Percentiles rank a stretch among this genome's conserved stretches.
These are phyloP conservation scores for Tephrocybe sp. DNA, from an alignment of 768 basidiomycete species.

Conservation along the genomic window DNA sequence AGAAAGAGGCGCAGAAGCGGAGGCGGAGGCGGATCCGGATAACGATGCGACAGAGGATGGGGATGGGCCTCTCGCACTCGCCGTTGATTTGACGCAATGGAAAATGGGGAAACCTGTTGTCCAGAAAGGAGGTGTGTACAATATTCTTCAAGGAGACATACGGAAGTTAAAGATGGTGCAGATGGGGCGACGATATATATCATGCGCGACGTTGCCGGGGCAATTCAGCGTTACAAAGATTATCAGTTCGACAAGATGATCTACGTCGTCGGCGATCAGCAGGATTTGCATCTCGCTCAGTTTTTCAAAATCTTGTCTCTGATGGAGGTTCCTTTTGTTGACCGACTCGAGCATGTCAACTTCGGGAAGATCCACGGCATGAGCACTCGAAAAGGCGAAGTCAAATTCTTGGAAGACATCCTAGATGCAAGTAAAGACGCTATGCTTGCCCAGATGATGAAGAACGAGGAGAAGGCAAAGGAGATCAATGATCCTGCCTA, in stretches of 20 bases:
- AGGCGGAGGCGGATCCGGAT: neutral
- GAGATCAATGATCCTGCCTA: conserved; percentile 81
- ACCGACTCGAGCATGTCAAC: conserved; percentile 80
- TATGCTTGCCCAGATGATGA: conserved; percentile 96
- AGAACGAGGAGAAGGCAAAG: conserved; percentile 87
- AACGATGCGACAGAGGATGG: conserved; percentile 22
- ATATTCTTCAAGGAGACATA: neutral
- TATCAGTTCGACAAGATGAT: conserved; percentile 87
- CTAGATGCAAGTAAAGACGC: conserved; percentile 78
- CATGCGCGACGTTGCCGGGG: conserved; percentile 91
- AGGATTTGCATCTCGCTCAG: conserved; percentile 83
- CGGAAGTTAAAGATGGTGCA: conserved; percentile 24
- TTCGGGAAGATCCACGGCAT: conserved; percentile 90
- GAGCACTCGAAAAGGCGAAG: conserved; percentile 90
- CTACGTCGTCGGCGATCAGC: conserved; percentile 84
- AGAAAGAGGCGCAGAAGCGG: neutral
- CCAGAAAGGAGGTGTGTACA: conserved; percentile 71
- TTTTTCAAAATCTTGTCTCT: conserved; percentile 90
- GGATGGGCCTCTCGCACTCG: conserved; percentile 80
- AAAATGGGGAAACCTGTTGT: conserved; percentile 88
- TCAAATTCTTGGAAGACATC: conserved; percentile 91
- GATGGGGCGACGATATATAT: conserved; percentile 92
- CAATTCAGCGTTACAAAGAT: conserved; percentile 85
- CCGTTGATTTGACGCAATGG: conserved; percentile 83
- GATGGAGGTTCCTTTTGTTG: conserved; percentile 86